phyloP scores from a whole-genome alignment of 2,329 filamentous ascomycete species.

The Aspergillus clavatus region DNA sequence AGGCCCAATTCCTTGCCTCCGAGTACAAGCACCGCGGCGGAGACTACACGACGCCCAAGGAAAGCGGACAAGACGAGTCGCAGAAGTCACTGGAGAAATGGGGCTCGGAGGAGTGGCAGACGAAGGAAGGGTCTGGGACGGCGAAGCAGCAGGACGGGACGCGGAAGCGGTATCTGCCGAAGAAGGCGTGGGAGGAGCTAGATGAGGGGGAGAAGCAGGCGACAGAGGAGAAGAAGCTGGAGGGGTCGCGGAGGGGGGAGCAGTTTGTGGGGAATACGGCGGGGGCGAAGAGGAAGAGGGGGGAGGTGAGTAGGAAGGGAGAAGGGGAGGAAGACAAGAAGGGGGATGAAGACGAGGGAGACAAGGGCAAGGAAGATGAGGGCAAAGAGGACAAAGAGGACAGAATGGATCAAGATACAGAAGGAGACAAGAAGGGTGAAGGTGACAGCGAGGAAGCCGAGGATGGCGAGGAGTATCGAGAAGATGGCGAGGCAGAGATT shows the following conservation, averaged over 20 bases:
- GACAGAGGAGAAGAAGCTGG: constrained; percentile 35
- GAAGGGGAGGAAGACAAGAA: too few species aligned
- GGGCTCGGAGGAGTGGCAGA: too few species aligned
- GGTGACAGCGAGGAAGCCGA: too few species aligned
- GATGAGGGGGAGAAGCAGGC: too few species aligned
- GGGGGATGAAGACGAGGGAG: constrained; percentile 20
- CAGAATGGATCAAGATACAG: too few species aligned
- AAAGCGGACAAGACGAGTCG: constrained; percentile 38
- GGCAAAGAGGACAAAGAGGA: too few species aligned
- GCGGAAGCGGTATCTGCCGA: constrained; percentile 43
- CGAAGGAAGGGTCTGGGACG: constrained; percentile 44
- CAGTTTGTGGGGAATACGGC: constrained; percentile 43
- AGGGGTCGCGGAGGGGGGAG: constrained; percentile 37
- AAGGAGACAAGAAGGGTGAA: too few species aligned
- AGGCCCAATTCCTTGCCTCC: constrained; percentile 45
- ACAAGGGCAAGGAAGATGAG: constrained; percentile 14
- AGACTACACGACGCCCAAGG: constrained; percentile 43
- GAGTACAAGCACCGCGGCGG: constrained; percentile 48
- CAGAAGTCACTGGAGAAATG: constrained; percentile 45
- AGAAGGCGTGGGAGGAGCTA: constrained; percentile 48
- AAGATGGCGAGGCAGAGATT: not conserved
- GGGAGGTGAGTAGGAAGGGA: constrained; percentile 35
- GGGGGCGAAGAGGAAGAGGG: constrained; percentile 38
- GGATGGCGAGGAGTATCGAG: too few species aligned
- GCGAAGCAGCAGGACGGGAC: constrained; percentile 44